Percentiles rank a stretch among this genome's conserved stretches.
Conservation (phyloP, 345 rosid species). For the Brassica carinata region DNA sequence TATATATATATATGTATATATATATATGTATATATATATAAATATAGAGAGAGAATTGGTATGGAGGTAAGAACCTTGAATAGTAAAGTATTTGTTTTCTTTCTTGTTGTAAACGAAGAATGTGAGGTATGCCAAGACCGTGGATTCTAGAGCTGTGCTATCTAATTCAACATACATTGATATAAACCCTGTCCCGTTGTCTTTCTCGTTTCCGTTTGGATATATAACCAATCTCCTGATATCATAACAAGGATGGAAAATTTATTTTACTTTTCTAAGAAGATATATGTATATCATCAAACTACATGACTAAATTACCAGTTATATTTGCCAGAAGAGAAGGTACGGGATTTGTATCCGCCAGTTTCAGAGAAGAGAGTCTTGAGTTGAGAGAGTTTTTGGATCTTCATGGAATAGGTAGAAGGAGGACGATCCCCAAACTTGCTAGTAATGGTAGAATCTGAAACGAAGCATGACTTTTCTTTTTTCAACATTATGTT, state of each 20-base stretch:
- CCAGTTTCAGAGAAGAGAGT: too few relatives aligned
- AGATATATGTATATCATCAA: background rate
- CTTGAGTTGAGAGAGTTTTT: too few relatives aligned
- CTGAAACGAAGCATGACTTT: background rate
- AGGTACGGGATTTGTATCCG: too few relatives aligned
- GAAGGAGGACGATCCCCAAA: constrained; percentile 4
- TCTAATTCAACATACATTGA: constrained; percentile 20
- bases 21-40: background rate
- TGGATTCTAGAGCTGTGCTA: background rate
- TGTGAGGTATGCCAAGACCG: background rate
- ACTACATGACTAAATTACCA: background rate
- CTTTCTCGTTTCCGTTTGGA: background rate
- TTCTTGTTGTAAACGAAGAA: constrained; percentile 16
- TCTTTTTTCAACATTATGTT: background rate
- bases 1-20: background rate
- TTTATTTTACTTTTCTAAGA: background rate
- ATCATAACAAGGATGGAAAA: background rate
- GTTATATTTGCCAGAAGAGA: too few relatives aligned
- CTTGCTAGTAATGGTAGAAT: constrained; percentile 15
- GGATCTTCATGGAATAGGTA: too few relatives aligned
- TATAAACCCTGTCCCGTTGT: background rate
- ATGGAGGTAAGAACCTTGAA: constrained; percentile 1
- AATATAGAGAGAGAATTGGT: background rate
- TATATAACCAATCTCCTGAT: constrained; percentile 13
- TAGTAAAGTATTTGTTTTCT: constrained; percentile 3